Conservation (phyloP, 2,329 filamentous ascomycete species). For the Apiospora koreana region DNA sequence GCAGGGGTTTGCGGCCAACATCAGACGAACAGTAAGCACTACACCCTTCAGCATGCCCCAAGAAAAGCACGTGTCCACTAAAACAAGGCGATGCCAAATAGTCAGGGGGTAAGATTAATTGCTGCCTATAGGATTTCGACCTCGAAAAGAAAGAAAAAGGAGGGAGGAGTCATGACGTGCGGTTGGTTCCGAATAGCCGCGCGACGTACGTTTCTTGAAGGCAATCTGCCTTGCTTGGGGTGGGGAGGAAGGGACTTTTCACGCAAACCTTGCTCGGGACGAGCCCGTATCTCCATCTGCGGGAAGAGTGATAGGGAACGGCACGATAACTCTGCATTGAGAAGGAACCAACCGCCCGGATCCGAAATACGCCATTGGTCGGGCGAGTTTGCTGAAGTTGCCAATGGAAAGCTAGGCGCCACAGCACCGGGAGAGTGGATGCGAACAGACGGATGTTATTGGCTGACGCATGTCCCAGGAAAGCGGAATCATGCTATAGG, state of each 20-base stretch:
- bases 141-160: not conserved
- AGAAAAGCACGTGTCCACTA: not conserved
- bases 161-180: not conserved
- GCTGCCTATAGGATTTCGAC: not conserved
- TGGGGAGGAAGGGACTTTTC: not conserved
- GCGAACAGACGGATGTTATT: not conserved
- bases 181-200: not conserved
- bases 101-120: not conserved
- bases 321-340: not conserved
- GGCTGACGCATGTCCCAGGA: not conserved
- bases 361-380: not conserved
- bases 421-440: not conserved
- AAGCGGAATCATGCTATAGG: not conserved
- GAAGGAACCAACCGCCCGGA: not conserved
- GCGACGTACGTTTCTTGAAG: not conserved
- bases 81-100: not conserved
- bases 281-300: not conserved
- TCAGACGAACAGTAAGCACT: conserved; percentile 1
- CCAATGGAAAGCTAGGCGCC: not conserved
- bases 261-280: not conserved
- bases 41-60: not conserved
- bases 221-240: not conserved
- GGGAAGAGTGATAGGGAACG: not conserved
- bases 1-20: not conserved
- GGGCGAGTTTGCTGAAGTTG: not conserved